Conservation (phyloP, 352 stramenopile species). For the Thraustochytrium sp. region DNA sequence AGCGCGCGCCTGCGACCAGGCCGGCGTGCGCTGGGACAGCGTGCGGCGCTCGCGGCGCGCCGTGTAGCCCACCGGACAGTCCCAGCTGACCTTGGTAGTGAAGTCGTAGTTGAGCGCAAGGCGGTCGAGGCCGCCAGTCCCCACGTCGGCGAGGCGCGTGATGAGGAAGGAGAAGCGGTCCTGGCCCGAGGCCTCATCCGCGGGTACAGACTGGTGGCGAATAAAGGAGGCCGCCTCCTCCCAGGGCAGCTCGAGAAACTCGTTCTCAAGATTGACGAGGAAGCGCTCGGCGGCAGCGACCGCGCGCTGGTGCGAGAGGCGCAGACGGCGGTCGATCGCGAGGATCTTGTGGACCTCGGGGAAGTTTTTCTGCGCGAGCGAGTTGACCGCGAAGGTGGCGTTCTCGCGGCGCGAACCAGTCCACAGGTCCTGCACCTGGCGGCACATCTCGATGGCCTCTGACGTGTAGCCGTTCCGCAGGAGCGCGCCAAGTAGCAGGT, state of each 20-base stretch:
- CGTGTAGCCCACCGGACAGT: not conserved
- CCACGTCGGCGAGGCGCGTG: constrained; percentile 4
- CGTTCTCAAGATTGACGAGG: not conserved
- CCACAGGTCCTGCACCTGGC: constrained; percentile 11
- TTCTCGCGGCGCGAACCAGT: constrained; percentile 7
- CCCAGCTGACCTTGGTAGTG: constrained; percentile 5
- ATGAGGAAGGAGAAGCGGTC: constrained; percentile 9
- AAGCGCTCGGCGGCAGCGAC: not conserved
- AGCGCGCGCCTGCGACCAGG: not conserved
- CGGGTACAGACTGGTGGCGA: not conserved
- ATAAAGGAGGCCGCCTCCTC: not conserved
- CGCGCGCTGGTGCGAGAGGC: not conserved
- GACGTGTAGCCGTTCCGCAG: not conserved
- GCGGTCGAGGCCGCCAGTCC: not conserved
- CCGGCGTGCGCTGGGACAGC: not conserved
- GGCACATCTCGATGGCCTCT: constrained; percentile 15
- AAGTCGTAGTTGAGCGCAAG: constrained; percentile 29
- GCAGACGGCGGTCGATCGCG: not conserved
- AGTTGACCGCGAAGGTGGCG: not conserved
- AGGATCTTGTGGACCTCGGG: not conserved
- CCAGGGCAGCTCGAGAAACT: not conserved
- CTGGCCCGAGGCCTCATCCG: not conserved
- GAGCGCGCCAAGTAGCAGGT: not conserved
- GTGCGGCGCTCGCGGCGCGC: not conserved
- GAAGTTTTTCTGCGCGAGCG: not conserved